phyloP scores from a whole-genome alignment of 495 filamentous ascomycete genomes.

The Xanthoparmelia taractica region DNA sequence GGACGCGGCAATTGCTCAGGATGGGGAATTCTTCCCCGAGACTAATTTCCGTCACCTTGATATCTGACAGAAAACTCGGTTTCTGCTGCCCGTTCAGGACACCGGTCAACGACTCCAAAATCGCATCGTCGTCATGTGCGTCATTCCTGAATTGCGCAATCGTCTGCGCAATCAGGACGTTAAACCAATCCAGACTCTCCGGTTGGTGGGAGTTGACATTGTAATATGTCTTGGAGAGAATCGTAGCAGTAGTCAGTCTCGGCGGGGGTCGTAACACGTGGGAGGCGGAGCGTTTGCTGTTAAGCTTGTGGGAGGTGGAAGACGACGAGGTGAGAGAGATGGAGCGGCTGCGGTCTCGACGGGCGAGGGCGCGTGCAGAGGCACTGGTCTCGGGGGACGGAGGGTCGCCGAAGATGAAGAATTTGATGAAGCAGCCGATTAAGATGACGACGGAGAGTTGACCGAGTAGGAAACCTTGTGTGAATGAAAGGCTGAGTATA shows the following conservation, averaged over 20 bases:
- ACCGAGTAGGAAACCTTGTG: slow-evolving; percentile 85
- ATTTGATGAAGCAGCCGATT: slow-evolving; percentile 93
- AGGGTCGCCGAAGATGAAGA: slow-evolving; percentile 97
- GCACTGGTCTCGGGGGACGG: slow-evolving; percentile 71
- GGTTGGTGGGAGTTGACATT: slow-evolving; percentile 93
- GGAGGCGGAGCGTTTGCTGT: slow-evolving; percentile 67
- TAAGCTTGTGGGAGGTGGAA: slow-evolving; percentile 26
- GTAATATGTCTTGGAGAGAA: slow-evolving; percentile 95
- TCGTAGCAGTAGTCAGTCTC: slow-evolving; percentile 74
- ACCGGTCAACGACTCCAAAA: slow-evolving; percentile 85
- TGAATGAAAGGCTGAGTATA: slow-evolving; percentile 66
- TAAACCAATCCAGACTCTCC: slow-evolving; percentile 99
- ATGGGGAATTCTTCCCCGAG: slow-evolving; percentile 97
- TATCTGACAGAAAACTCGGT: slow-evolving; percentile 87
- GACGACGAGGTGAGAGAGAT: slow-evolving; percentile 44
- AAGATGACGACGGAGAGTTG: slow-evolving; percentile 86
- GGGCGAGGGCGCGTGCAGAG: slow-evolving; percentile 58
- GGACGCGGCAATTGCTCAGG: slow-evolving; percentile 95
- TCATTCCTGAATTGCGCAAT: slow-evolving; percentile 92
- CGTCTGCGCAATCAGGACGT: slow-evolving; percentile 92
- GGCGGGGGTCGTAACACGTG: slow-evolving; percentile 60
- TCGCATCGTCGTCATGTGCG: slow-evolving; percentile 76
- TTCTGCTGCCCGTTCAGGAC: slow-evolving; percentile 78
- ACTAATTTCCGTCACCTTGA: slow-evolving; percentile 84
- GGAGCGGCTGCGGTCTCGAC: slow-evolving; percentile 60